Percentiles rank a stretch among this genome's conserved stretches.
Conservation (phyloP, 495 filamentous ascomycete genomes). For the Tuber indicum region DNA sequence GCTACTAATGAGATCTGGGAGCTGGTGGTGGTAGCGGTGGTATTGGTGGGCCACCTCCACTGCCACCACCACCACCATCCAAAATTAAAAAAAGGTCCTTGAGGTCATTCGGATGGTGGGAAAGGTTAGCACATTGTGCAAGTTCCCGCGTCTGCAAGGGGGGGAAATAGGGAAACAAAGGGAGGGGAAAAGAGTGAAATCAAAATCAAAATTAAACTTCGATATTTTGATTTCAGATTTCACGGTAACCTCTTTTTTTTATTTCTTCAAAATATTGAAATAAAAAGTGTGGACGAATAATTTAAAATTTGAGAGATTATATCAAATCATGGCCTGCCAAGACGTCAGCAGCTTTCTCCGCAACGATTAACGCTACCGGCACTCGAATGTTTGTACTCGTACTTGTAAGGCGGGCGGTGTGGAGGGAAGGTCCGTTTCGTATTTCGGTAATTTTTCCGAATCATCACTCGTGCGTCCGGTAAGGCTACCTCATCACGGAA, state of each 20-base stretch:
- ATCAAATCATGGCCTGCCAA: not conserved
- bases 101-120: conserved; percentile 18
- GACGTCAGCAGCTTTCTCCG: conserved; percentile 1
- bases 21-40: conserved; percentile 6
- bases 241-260: not conserved
- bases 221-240: not conserved
- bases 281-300: not conserved
- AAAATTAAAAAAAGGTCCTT: not conserved
- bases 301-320: not conserved
- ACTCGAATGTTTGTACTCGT: not conserved
- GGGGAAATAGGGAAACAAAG: conserved; percentile 19
- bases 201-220: not conserved
- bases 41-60: not conserved
- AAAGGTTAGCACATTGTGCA: conserved; percentile 34
- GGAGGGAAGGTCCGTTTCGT: not conserved
- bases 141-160: conserved; percentile 39
- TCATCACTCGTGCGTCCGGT: not conserved
- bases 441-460: conserved; percentile 3
- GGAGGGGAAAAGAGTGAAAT: not conserved
- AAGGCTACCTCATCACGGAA: conserved; percentile 7
- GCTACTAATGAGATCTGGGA: conserved; percentile 29
- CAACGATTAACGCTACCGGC: not conserved
- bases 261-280: not conserved
- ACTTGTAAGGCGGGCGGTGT: not conserved
- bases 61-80: not conserved